phyloP scores from a whole-genome alignment of 352 stramenopile species.

The Plasmopara viticola region DNA sequence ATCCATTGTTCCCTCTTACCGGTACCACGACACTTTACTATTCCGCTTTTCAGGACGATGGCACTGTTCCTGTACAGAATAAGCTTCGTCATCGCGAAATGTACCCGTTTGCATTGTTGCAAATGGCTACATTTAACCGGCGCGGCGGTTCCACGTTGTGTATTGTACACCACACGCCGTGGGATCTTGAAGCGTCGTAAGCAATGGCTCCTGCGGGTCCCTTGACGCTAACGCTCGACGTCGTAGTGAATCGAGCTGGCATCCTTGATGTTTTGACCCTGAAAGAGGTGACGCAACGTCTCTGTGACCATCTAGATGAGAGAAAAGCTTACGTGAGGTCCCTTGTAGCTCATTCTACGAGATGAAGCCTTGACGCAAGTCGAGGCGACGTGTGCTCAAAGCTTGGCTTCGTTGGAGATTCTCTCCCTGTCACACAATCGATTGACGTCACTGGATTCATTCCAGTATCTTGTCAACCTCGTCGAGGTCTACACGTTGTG shows the following conservation, averaged over 20 bases:
- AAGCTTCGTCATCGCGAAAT: constrained; percentile 10
- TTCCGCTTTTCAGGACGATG: constrained; percentile 7
- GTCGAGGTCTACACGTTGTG: constrained; percentile 41
- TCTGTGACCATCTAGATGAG: too few relatives aligned
- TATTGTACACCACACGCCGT: constrained; percentile 9
- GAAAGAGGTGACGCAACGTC: constrained; percentile 44
- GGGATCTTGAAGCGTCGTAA: constrained; percentile 35
- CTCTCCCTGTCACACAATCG: constrained; percentile 80
- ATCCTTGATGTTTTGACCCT: constrained; percentile 53
- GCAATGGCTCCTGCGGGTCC: constrained; percentile 1
- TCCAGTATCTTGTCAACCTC: constrained; percentile 65
- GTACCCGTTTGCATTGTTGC: constrained; percentile 7
- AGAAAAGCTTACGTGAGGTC: not conserved
- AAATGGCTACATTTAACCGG: constrained; percentile 19
- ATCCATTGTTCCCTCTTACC: constrained; percentile 20
- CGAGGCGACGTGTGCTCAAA: constrained; percentile 49
- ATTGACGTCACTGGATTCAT: constrained; percentile 49
- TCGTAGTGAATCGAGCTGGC: constrained; percentile 50
- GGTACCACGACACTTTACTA: constrained; percentile 58
- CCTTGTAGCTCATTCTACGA: constrained; percentile 56
- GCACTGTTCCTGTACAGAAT: not conserved
- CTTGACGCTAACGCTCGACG: constrained; percentile 33
- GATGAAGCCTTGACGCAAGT: constrained; percentile 47
- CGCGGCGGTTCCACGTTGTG: constrained; percentile 19
- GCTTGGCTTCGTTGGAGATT: constrained; percentile 57